phyloP scores from a whole-genome alignment of 1,284 basidiomycete genomes.

The Ceratorhiza oryzae-sativae region DNA sequence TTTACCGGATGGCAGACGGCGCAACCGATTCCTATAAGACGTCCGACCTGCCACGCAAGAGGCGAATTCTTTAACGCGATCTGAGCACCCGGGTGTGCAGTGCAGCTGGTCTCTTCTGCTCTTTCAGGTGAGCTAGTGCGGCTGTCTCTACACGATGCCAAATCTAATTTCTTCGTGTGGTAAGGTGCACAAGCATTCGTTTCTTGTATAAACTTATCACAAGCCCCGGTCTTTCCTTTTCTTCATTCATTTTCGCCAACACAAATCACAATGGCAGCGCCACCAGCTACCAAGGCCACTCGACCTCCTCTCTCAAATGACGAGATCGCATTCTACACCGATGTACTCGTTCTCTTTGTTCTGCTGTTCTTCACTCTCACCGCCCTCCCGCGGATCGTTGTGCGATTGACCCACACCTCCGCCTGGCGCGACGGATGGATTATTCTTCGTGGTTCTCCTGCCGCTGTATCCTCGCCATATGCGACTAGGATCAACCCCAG shows the following conservation, averaged over 20 bases:
- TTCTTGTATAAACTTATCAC: conserved; percentile 11
- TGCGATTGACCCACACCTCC: conserved; percentile 48
- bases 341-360: conserved; percentile 44
- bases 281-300: background rate
- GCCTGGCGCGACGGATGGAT: conserved; percentile 39
- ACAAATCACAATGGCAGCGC: background rate
- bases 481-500: conserved; percentile 5
- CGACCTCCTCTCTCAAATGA: conserved; percentile 26
- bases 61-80: background rate
- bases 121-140: conserved; percentile 1
- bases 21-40: conserved; percentile 13
- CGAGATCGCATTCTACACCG: conserved; percentile 50
- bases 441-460: conserved; percentile 30
- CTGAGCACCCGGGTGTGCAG: conserved; percentile 11
- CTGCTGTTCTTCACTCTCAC: conserved; percentile 46
- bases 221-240: conserved; percentile 13
- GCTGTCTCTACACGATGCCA: background rate
- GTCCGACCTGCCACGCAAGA: background rate
- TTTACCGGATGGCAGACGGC: background rate
- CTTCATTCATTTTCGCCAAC: background rate
- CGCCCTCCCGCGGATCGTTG: conserved; percentile 48
- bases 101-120: conserved; percentile 31
- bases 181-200: conserved; percentile 6
- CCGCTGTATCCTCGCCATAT: background rate
- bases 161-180: background rate